phyloP scores from a whole-genome alignment of 2,329 filamentous ascomycete species.

The Dryadomyces quercivorus region DNA sequence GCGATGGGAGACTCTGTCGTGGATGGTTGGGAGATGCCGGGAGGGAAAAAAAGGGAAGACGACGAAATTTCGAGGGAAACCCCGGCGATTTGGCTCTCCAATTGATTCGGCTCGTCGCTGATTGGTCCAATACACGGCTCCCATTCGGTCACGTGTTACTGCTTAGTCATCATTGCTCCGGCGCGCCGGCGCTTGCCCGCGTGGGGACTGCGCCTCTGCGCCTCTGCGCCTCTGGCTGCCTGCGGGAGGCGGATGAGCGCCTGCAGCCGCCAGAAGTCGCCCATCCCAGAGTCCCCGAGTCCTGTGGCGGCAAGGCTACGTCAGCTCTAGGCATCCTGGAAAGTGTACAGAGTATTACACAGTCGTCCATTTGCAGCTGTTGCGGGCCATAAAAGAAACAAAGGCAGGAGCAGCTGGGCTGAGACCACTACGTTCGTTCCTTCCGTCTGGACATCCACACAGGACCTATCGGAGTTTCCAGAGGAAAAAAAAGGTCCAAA shows the following conservation, averaged over 20 bases:
- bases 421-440: not conserved
- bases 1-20: not conserved
- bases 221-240: too few species aligned
- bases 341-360: not conserved
- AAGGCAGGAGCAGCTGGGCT: not conserved
- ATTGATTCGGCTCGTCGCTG: slow-evolving; percentile 9
- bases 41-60: slow-evolving; percentile 1
- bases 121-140: slow-evolving; percentile 7
- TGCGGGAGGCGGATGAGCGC: too few species aligned
- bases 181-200: not conserved
- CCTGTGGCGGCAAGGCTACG: slow-evolving; percentile 12
- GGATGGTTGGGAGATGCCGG: not conserved
- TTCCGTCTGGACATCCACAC: not conserved
- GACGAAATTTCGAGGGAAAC: slow-evolving; percentile 7
- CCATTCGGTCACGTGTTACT: slow-evolving; percentile 5
- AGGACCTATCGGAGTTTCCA: not conserved
- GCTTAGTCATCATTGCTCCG: slow-evolving; percentile 4
- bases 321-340: slow-evolving; percentile 5
- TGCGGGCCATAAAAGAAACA: too few species aligned
- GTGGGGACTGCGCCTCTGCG: too few species aligned
- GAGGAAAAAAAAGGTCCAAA: not conserved
- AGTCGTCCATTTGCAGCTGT: not conserved
- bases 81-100: slow-evolving; percentile 9
- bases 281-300: too few species aligned
- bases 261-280: too few species aligned